Evolutionary conservation across 805 yeast genomes (phyloP).

Genomic region (Wickerhamiella kurtzmanii): DNA sequence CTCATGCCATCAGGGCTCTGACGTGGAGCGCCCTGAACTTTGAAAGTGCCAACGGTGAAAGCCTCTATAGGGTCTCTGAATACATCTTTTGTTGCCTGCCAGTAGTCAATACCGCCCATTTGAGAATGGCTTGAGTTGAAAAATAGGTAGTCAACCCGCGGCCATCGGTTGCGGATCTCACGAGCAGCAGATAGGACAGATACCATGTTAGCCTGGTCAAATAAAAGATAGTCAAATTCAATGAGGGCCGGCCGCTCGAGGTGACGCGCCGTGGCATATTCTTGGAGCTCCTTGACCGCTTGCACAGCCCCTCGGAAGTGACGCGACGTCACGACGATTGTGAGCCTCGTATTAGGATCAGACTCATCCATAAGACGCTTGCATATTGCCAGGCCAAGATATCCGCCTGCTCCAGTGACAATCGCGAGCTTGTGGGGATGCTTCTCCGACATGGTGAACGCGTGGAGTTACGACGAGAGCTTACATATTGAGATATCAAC

Average conservation of each 20-base stretch:
- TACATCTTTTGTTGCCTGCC: conserved; percentile 58
- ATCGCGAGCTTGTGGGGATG: conserved; percentile 23
- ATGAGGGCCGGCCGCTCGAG: conserved; percentile 40
- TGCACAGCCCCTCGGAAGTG: conserved; percentile 75
- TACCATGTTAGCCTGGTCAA: conserved; percentile 86
- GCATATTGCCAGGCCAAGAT: conserved; percentile 77
- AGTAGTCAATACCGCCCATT: conserved; percentile 77
- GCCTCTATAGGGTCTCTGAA: conserved; percentile 56
- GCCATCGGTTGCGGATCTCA: conserved; percentile 52
- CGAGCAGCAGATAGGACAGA: conserved; percentile 62
- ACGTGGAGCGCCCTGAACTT: conserved; percentile 68
- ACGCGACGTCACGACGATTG: conserved; percentile 79
- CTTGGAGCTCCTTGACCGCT: conserved; percentile 42
- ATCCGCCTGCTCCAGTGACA: conserved; percentile 35
- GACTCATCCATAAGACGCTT: conserved; percentile 52
- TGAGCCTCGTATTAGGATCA: conserved; percentile 42
- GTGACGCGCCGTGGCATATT: conserved; percentile 17
- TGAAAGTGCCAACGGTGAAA: conserved; percentile 79
- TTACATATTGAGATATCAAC: too few species aligned
- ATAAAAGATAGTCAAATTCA: conserved; percentile 75
- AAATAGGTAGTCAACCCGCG: conserved; percentile 61
- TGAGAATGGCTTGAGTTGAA: conserved; percentile 86
- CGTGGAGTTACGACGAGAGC: not conserved
- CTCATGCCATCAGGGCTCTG: conserved; percentile 70
- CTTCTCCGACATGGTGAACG: too few species aligned